A percentile compares a stretch with the other conserved stretches of the same genome.
Evolutionary conservation across 495 filamentous ascomycete genomes (phyloP).

Genomic region (Cladorrhinum samala): DNA sequence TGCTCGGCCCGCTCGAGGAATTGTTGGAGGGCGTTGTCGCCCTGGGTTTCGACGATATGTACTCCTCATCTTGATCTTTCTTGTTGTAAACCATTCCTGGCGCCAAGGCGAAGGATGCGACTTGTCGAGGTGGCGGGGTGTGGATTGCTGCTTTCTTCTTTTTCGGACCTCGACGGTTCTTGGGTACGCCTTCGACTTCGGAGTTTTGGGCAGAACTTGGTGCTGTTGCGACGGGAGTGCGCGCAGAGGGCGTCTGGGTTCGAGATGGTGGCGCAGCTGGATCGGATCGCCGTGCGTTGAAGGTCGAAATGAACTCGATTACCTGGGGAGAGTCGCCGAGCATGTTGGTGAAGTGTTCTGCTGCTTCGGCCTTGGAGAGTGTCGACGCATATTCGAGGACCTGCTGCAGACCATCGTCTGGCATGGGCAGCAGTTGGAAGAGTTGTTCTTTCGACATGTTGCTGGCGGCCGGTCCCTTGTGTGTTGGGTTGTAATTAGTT

Average conservation of each 20-base stretch:
- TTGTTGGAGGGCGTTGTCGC: slow-evolving; percentile 27
- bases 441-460: slow-evolving; percentile 62
- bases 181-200: slow-evolving; percentile 29
- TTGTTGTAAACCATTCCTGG: slow-evolving; percentile 37
- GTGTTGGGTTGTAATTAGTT: too few relatives aligned
- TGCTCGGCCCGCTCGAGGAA: slow-evolving; percentile 30
- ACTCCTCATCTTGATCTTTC: slow-evolving; percentile 36
- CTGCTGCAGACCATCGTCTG: slow-evolving; percentile 74
- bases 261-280: slow-evolving; percentile 22
- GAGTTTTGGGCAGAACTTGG: slow-evolving; percentile 20
- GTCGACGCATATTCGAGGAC: slow-evolving; percentile 72
- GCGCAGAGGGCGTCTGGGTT: not conserved
- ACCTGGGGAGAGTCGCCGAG: slow-evolving; percentile 80
- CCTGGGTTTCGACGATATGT: slow-evolving; percentile 23
- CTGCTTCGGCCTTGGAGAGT: slow-evolving; percentile 63
- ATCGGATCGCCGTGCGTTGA: slow-evolving; percentile 66
- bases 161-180: slow-evolving; percentile 26
- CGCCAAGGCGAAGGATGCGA: slow-evolving; percentile 38
- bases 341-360: slow-evolving; percentile 78
- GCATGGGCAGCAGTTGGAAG: slow-evolving; percentile 70
- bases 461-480: too few relatives aligned
- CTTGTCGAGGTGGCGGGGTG: slow-evolving; percentile 61
- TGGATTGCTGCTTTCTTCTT: slow-evolving; percentile 59
- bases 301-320: slow-evolving; percentile 86
- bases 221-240: slow-evolving; percentile 5